Evolutionary conservation across 2,329 filamentous ascomycete genomes (phyloP).

Genomic region (Paraconiothyrium brasiliense): DNA sequence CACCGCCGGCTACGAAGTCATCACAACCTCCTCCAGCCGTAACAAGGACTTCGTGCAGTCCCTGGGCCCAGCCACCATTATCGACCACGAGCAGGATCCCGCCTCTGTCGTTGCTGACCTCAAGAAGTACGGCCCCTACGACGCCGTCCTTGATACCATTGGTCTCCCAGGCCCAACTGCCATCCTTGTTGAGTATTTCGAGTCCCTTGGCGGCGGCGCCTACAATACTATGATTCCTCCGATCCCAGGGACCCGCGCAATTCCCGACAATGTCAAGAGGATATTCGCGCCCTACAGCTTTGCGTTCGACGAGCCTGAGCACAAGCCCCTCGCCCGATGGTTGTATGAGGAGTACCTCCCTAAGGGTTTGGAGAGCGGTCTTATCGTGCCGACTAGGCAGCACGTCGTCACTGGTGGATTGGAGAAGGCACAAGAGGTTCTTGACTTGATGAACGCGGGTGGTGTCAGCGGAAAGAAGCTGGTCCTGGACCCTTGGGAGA

Average conservation of each 20-base stretch:
- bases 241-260: constrained; percentile 11
- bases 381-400: constrained; percentile 24
- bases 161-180: constrained; percentile 16
- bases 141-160: constrained; percentile 40
- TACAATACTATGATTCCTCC: constrained; percentile 28
- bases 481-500: constrained; percentile 23
- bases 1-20: constrained; percentile 42
- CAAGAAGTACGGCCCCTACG: constrained; percentile 36
- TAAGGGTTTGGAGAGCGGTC: constrained; percentile 21
- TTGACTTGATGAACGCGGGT: constrained; percentile 28
- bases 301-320: constrained; percentile 21
- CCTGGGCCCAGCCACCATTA: constrained; percentile 36
- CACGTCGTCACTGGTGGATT: constrained; percentile 28
- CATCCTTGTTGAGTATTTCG: constrained; percentile 26
- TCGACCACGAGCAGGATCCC: constrained; percentile 36
- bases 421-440: constrained; percentile 23
- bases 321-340: constrained; percentile 23
- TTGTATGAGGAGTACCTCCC: constrained; percentile 29
- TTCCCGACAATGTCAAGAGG: constrained; percentile 25
- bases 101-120: constrained; percentile 29
- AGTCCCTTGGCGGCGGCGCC: constrained; percentile 22
- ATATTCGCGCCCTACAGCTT: constrained; percentile 27
- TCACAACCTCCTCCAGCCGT: constrained; percentile 45
- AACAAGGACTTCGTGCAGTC: constrained; percentile 41
- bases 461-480: constrained; percentile 37